Base-by-base conservation (phyloP, 768 basidiomycete genomes). In the Cubamyces lactineus region DNA sequence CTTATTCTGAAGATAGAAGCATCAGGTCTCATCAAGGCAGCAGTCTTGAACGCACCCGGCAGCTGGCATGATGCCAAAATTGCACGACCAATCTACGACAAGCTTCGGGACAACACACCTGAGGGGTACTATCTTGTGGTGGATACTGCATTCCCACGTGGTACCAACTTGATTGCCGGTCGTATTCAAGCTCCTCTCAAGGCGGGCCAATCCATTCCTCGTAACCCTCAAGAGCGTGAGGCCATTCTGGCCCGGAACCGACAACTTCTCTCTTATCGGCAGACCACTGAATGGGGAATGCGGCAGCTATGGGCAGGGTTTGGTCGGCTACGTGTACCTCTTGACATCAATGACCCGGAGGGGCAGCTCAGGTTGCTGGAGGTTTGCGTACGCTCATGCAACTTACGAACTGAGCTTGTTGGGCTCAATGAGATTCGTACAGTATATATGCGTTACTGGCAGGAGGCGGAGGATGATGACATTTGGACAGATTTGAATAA, bases 221-320 rank as follows among this genome's bases (percentile, higher is more conserved):
- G 43, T 0, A 53, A 65, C 34, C 28, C 34, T 8, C 49, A 55
- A 7, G 69, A 74, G 21, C 67, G 70, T 9, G 65, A 68, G 5
- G 62, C 70, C 28, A 15, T 63, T 0, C 47, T 77, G 30, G 66
- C 46, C 2, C 76, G 73, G 55, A 72, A 82, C 65, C 53, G 68
- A 0, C 68, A 83, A 61, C 72, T 84, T 0, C 67, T 83, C 0
- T 80, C 79, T 2, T 82, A 70, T 61, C 66, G 76, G 1, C 82
- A 85, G 66, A 78, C 81, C 0, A 80, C 80, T 12, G 81, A 85
- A 64, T 85, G 81, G 84, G 82, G 82, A 0, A 83, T 78, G 74
- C 71, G 72, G 1, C 60, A 69, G 7, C 51, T 84, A 7, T 81
- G 82, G 62, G 79, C 79, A 7, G 77, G 77, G 0, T 84, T 82